Percentiles rank a stretch among this genome's conserved stretches.
phyloP scores from a whole-genome alignment of 1,284 basidiomycete species.

The Rhodotorula glutinis region DNA sequence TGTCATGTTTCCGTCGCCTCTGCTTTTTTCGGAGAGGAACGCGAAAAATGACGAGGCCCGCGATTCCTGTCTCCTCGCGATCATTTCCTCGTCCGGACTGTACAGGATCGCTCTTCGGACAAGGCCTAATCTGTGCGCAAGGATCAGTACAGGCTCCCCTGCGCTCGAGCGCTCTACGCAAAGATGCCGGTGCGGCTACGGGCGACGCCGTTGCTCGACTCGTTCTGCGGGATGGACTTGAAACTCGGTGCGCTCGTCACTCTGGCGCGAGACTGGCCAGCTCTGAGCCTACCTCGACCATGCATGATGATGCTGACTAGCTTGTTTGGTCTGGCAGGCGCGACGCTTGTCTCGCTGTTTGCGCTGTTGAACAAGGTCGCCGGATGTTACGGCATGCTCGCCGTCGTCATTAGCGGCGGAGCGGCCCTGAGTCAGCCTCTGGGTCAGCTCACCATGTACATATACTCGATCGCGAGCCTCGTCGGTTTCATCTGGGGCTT shows the following conservation, averaged over 20 bases:
- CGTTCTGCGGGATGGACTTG: conserved; percentile 29
- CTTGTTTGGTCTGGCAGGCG: no score
- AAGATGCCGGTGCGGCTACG: conserved; percentile 9
- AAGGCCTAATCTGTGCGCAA: background rate
- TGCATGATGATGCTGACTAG: no score
- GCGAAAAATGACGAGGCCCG: no score
- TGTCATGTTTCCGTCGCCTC: no score
- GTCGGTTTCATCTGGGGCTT: conserved; percentile 83
- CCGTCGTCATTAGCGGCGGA: conserved; percentile 80
- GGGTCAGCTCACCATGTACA: conserved; percentile 78
- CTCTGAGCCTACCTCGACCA: no score
- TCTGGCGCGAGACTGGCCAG: no score
- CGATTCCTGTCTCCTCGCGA: no score
- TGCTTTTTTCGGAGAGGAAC: background rate
- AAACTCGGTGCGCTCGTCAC: conserved; percentile 18
- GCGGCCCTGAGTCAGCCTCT: conserved; percentile 55
- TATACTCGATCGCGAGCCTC: conserved; percentile 84
- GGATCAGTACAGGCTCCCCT: no score
- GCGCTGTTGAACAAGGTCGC: conserved; percentile 97
- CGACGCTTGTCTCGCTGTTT: conserved; percentile 77
- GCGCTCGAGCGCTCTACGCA: background rate
- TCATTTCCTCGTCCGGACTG: no score
- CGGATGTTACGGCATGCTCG: conserved; percentile 92
- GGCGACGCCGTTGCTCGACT: conserved; percentile 11
- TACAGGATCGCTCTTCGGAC: background rate